These are phyloP conservation scores for Trichaptum fuscoviolaceum DNA, from an alignment of 768 basidiomycete genomes.

Conservation along the genomic window DNA sequence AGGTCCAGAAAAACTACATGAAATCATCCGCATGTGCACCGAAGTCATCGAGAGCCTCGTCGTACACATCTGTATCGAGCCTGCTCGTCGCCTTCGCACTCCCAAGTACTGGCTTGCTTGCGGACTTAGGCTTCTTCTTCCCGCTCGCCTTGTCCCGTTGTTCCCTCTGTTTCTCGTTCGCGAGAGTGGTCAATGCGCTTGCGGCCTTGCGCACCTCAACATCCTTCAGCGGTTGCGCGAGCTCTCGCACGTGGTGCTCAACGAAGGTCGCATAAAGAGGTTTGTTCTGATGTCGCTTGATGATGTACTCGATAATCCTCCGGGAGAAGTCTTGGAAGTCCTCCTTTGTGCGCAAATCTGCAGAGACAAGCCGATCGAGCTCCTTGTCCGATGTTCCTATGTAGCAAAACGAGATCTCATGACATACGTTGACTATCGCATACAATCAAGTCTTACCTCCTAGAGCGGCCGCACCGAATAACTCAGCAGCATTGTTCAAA, in stretches of 20 bases:
- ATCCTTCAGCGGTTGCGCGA: constrained; percentile 77
- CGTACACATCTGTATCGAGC: constrained; percentile 75
- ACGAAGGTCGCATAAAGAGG: constrained; percentile 81
- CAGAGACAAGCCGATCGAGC: constrained; percentile 66
- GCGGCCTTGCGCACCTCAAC: constrained; percentile 90
- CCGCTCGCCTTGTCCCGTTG: constrained; percentile 79
- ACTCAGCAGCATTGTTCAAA: constrained; percentile 73
- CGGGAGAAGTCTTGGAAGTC: constrained; percentile 77
- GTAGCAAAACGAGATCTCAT: constrained; percentile 3
- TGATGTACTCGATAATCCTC: constrained; percentile 65
- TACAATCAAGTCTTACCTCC: constrained; percentile 42
- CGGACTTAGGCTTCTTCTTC: constrained; percentile 80
- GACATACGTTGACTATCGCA: not conserved
- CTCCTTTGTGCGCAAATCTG: constrained; percentile 82
- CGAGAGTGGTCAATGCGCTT: constrained; percentile 74
- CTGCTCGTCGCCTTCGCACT: constrained; percentile 57
- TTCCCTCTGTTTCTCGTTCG: constrained; percentile 95
- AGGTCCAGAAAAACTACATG: constrained; percentile 54
- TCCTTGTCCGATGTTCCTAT: constrained; percentile 65
- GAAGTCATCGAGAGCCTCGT: constrained; percentile 89
- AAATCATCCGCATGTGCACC: constrained; percentile 74
- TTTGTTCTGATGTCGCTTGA: constrained; percentile 76
- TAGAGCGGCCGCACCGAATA: constrained; percentile 68
- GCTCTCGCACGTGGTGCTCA: constrained; percentile 74
- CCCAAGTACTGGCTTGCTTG: constrained; percentile 71